phyloP scores from a whole-genome alignment of 2,329 filamentous ascomycete species.

The Xylariaceae sp. region DNA sequence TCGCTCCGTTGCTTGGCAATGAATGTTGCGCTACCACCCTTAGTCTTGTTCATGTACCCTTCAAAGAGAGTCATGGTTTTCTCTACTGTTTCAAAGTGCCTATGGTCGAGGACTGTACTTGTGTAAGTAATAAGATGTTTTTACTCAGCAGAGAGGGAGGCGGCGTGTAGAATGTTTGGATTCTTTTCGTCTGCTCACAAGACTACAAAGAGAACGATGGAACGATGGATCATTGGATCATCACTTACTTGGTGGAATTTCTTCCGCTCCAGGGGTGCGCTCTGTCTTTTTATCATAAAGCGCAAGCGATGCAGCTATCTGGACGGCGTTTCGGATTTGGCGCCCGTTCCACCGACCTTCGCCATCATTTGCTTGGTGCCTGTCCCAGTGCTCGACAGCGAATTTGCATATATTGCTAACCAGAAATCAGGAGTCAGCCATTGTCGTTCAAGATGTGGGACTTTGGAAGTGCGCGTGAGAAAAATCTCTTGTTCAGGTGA shows the following conservation, averaged over 20 bases:
- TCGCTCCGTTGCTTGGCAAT: conserved; percentile 16
- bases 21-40: conserved; percentile 7
- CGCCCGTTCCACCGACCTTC: conserved; percentile 23
- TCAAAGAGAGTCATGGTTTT: conserved; percentile 19
- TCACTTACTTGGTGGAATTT: not conserved
- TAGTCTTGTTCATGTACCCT: conserved; percentile 17
- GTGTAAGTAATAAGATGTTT: not conserved
- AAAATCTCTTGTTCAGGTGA: too few relatives aligned
- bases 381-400: conserved; percentile 3
- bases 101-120: not conserved
- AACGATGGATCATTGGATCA: not conserved
- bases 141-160: too few relatives aligned
- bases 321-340: conserved; percentile 21
- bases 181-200: too few relatives aligned
- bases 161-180: too few relatives aligned
- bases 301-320: conserved; percentile 22
- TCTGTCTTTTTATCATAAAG: conserved; percentile 11
- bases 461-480: too few relatives aligned
- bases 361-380: not conserved
- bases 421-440: too few relatives aligned
- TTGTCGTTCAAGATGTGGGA: too few relatives aligned
- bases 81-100: conserved; percentile 11
- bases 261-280: not conserved
- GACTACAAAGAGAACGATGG: too few relatives aligned
- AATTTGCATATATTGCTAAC: conserved; percentile 10